Percentiles rank a stretch among this genome's conserved stretches.
These are phyloP conservation scores for Lasiodiplodia hormozganensis DNA, from an alignment of 2,329 filamentous ascomycete species.

Conservation along the genomic window DNA sequence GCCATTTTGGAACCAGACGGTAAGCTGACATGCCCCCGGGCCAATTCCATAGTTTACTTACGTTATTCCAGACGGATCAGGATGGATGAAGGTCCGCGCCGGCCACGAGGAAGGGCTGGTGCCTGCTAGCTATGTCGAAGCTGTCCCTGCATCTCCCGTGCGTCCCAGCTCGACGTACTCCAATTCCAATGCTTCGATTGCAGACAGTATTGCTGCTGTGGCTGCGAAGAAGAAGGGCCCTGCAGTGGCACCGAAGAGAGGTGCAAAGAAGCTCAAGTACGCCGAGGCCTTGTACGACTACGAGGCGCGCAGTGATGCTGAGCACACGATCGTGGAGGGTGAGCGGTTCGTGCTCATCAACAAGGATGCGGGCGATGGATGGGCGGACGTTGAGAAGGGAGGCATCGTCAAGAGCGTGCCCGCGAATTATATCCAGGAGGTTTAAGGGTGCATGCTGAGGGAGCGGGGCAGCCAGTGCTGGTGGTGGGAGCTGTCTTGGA, in stretches of 20 bases:
- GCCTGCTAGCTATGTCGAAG: slow-evolving; percentile 83
- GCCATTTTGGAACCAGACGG: slow-evolving; percentile 84
- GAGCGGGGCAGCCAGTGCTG: background rate
- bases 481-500: slow-evolving; percentile 4
- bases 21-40: slow-evolving; percentile 56
- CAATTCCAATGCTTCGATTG: slow-evolving; percentile 77
- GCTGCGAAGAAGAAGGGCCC: slow-evolving; percentile 83
- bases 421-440: slow-evolving; percentile 86
- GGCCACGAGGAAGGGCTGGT: slow-evolving; percentile 83
- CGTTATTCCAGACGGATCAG: slow-evolving; percentile 73
- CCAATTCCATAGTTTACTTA: slow-evolving; percentile 16
- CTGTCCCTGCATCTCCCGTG: slow-evolving; percentile 52
- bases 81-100: slow-evolving; percentile 85
- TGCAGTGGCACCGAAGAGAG: slow-evolving; percentile 86
- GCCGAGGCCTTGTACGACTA: slow-evolving; percentile 95
- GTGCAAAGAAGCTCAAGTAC: slow-evolving; percentile 92
- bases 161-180: slow-evolving; percentile 69
- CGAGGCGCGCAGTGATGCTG: slow-evolving; percentile 79
- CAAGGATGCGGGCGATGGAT: slow-evolving; percentile 89
- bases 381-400: slow-evolving; percentile 95
- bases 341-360: slow-evolving; percentile 91
- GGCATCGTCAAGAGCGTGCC: slow-evolving; percentile 88
- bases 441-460: slow-evolving; percentile 40
- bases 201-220: slow-evolving; percentile 53
- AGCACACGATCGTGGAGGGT: slow-evolving; percentile 90